Evolutionary conservation across 2,329 filamentous ascomycete species (phyloP).

Genomic region (Aspergillus novoparasiticus): DNA sequence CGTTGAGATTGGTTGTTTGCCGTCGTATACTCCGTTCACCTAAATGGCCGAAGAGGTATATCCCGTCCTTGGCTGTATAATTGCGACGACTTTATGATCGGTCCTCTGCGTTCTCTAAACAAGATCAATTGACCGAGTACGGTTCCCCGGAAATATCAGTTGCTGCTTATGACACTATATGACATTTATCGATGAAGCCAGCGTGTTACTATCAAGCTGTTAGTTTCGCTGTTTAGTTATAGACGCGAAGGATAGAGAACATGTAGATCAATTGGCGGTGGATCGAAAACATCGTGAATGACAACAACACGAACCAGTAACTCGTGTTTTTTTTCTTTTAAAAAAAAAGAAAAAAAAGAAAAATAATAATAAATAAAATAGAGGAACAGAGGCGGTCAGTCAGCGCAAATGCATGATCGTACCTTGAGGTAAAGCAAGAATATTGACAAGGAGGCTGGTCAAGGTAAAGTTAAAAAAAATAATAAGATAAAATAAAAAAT

Average conservation of each 20-base stretch:
- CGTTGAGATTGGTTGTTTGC: constrained; percentile 4
- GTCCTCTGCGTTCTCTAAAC: neutral
- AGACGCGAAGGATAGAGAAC: constrained; percentile 9
- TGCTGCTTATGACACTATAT: neutral
- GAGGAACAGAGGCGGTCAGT: constrained; percentile 7
- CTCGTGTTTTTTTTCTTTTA: no score
- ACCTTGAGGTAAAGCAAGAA: constrained; percentile 16
- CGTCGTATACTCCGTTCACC: constrained; percentile 7
- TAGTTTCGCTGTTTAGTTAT: constrained; percentile 5
- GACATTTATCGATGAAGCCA: constrained; percentile 1
- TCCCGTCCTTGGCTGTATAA: neutral
- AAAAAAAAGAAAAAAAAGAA: neutral
- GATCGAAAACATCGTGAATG: constrained; percentile 11
- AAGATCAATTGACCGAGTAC: neutral
- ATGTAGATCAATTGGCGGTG: constrained; percentile 11
- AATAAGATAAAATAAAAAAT: neutral
- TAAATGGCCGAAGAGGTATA: neutral
- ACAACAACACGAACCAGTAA: constrained; percentile 11
- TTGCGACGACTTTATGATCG: neutral
- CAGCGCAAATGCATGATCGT: constrained; percentile 9
- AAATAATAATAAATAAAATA: constrained; percentile 1
- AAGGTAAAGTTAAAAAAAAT: constrained; percentile 1
- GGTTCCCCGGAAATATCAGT: neutral
- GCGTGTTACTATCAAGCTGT: constrained; percentile 10
- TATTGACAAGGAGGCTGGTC: constrained; percentile 15